phyloP scores from a whole-genome alignment of 2,329 filamentous ascomycete genomes.

The Clarireedia sp. region DNA sequence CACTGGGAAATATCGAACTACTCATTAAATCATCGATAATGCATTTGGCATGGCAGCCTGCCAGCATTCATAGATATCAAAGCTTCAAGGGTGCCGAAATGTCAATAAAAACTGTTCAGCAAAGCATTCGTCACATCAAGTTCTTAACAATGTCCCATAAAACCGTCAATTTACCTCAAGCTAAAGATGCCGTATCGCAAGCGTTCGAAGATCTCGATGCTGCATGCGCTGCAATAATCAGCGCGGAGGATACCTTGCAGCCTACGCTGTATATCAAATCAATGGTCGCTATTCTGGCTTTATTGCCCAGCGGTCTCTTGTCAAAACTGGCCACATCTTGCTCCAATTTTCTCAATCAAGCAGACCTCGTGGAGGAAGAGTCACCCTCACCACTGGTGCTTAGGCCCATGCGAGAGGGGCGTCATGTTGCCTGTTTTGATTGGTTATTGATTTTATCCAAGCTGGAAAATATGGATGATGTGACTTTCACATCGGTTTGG shows the following conservation, averaged over 20 bases:
- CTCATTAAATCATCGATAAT: constrained; percentile 15
- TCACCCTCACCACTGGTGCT: not conserved
- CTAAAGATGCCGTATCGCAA: not conserved
- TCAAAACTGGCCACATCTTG: constrained; percentile 5
- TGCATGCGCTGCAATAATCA: not conserved
- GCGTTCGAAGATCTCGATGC: not conserved
- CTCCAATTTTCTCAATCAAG: not conserved
- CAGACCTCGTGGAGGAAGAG: not conserved
- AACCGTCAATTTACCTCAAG: not conserved
- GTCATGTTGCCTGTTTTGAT: constrained; percentile 3
- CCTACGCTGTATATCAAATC: constrained; percentile 7
- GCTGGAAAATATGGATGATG: constrained; percentile 6
- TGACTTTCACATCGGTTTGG: constrained; percentile 12
- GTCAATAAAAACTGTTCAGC: not conserved
- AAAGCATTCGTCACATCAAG: not conserved
- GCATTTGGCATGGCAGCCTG: constrained; percentile 10
- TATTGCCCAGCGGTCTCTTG: constrained; percentile 6
- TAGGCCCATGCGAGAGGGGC: not conserved
- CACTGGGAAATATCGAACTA: constrained; percentile 8
- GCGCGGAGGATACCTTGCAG: constrained; percentile 1
- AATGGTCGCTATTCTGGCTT: constrained; percentile 14
- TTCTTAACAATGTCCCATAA: not conserved
- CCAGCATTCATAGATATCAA: not conserved
- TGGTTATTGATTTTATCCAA: constrained; percentile 19
- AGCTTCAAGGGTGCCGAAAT: not conserved